Evolutionary conservation across 192 early-diverging fungal genomes (phyloP), one percentile per base, ranked within the genome.

Genomic region (Coemansia aciculifera): DNA sequence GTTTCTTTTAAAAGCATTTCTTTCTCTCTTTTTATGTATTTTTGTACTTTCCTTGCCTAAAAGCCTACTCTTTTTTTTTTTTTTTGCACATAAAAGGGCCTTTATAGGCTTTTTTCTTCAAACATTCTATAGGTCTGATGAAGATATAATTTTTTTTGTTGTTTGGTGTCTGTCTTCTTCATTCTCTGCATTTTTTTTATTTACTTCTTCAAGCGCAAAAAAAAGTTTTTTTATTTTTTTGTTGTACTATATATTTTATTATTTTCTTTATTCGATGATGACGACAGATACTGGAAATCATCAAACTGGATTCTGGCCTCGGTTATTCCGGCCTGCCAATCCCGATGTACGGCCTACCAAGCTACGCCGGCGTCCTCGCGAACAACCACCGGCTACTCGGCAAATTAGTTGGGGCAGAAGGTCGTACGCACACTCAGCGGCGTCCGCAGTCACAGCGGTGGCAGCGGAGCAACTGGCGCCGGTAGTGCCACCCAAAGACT

Each of bases 341-440:
- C 42, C 42, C 13, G 24, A 54, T 11, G 3, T 2, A 2, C 51
- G 51, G 12, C 27, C 0, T 13, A 13, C 3, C 24, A 54, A 54
- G 27, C 27, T 54, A 2, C 51, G 51, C 3, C 24, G 51, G 29
- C 51, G 51, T 21, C 44, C 51, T 11, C 51, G 21, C 51, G 51
- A 24, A 29, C 51, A 54, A 27, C 24, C 27, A 54, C 23, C 49
- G 9, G 11, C 51, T 8, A 3, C 51, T 29, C 24, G 51, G 27
- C 51, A 68, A 27, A 44, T n/a, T n/a, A 56, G 60, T 8, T 75
- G 64, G 68, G n/a, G 38, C 6, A 59, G 43, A 11, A 43, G 72
- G 19, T 59, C 77, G 7, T 69, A 74, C 38, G 77, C 72, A 8
- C 48, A 72, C 66, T 80, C 78, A 11, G 54, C 78, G 8, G 73